Evolutionary conservation across 2,329 filamentous ascomycete genomes (phyloP).

Genomic region (Tolypocladium tropicale): DNA sequence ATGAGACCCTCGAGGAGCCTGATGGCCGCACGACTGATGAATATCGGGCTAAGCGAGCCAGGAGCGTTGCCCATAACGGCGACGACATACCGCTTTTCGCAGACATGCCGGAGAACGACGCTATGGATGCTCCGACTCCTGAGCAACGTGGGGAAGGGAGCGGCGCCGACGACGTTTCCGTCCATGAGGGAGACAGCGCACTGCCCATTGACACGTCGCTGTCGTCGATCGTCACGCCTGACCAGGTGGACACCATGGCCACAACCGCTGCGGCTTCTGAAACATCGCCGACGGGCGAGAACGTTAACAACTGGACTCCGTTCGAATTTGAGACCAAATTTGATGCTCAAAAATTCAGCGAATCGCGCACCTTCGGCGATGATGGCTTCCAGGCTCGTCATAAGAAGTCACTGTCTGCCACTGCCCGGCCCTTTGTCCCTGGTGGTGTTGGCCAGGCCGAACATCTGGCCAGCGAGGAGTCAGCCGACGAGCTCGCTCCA

Average conservation of each 20-base stretch:
- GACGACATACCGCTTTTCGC: constrained; percentile 72
- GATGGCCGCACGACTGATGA: constrained; percentile 54
- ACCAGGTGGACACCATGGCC: constrained; percentile 42
- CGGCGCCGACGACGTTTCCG: constrained; percentile 15
- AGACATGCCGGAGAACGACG: constrained; percentile 28
- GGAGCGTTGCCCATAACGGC: constrained; percentile 52
- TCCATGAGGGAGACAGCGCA: constrained; percentile 30
- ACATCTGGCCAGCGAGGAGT: constrained; percentile 7
- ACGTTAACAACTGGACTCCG: constrained; percentile 36
- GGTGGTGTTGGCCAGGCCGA: constrained; percentile 20
- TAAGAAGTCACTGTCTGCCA: constrained; percentile 51
- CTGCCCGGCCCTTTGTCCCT: constrained; percentile 58
- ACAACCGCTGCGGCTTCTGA: constrained; percentile 43
- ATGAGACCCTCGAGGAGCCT: constrained; percentile 19
- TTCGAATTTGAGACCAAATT: constrained; percentile 46
- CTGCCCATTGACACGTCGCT: constrained; percentile 38
- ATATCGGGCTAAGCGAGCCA: constrained; percentile 65
- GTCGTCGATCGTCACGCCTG: constrained; percentile 42
- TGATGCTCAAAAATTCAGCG: constrained; percentile 40
- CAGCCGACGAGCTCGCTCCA: constrained; percentile 11
- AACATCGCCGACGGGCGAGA: constrained; percentile 37
- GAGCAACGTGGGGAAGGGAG: constrained; percentile 13
- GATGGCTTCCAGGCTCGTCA: constrained; percentile 30
- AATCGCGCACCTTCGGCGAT: constrained; percentile 38
- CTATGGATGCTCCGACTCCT: constrained; percentile 6